Base-by-base conservation (phyloP, 768 basidiomycete species). In the Russula vinacea region DNA sequence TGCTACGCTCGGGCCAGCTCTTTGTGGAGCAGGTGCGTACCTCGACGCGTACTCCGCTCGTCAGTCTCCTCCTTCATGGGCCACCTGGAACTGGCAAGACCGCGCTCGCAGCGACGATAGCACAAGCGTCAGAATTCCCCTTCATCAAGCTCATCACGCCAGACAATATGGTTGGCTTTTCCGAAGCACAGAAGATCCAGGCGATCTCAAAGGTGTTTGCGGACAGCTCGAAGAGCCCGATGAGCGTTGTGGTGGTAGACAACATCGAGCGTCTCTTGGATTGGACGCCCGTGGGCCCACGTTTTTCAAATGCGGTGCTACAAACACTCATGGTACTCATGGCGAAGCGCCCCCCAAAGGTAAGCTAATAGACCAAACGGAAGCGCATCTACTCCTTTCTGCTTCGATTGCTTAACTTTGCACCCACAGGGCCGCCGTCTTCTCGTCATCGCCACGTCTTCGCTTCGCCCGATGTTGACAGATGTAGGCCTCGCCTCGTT, bases 111-210 rank as follows among this genome's bases (percentile, higher is more conserved):
- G 96, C 94, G 7, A 90, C 91, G 5, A 96, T 98, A 61, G 97
- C 96, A 2, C 88, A 92, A 76, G 83, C 84, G 29, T 98, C 96
- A n/a, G 80, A 88, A 67, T 99, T 88, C 76, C 97, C 97, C 0
- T 99, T 99, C 79, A 96, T 99, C 79, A 98, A 99, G 74, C 82
- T 99, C 44, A 86, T 98, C 62, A 92, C 94, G 2, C 93, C 97
- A 0, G 97, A 98, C 71, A 87, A 82, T 70, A 99, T 99, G 97
- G 91, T 98, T 65, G 97, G 97, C 9, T 95, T 84, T 75, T 85
- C 87, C n/a, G 97, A 98, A 74, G 76, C 81, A 16, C 92, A 94
- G 74, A 98, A 99, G 78, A 88, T 99, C 50, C 79, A 85, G 0
- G 84, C 94, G 2, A 91, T 99, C 72, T 90, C 85, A 73, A 98